Conservation (phyloP, 2,329 filamentous ascomycete genomes). For the Xenoacremonium recifei region DNA sequence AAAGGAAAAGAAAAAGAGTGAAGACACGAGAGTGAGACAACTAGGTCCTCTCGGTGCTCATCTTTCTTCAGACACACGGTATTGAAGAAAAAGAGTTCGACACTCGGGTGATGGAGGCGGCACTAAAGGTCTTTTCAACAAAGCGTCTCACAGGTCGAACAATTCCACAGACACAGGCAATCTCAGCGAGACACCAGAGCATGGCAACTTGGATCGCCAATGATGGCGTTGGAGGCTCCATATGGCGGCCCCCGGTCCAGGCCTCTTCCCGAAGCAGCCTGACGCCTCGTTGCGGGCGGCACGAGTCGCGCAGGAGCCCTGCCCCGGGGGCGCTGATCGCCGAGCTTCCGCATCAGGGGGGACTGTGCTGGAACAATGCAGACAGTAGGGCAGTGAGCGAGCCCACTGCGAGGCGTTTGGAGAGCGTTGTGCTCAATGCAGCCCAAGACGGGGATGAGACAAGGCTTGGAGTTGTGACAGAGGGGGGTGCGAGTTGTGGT, state of each 20-base stretch:
- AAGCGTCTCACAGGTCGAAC: neutral
- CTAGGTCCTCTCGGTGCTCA: neutral
- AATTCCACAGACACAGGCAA: neutral
- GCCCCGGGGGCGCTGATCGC: neutral
- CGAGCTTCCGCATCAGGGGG: neutral
- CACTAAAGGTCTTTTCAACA: neutral
- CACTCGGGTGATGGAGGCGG: neutral
- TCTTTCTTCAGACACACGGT: neutral
- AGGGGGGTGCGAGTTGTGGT: neutral
- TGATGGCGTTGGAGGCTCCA: neutral
- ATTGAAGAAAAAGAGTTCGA: neutral
- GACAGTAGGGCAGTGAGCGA: neutral
- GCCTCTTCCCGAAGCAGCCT: neutral
- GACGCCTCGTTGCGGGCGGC: neutral
- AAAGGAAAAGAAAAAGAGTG: neutral
- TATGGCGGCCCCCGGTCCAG: neutral
- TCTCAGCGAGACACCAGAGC: neutral
- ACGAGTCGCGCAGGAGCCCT: neutral
- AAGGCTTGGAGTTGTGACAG: neutral
- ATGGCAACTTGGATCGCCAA: neutral
- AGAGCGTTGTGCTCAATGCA: neutral
- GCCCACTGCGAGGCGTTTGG: neutral
- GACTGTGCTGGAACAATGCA: neutral
- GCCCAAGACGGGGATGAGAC: neutral
- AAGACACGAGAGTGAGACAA: neutral